A percentile compares a stretch with the other conserved stretches of the same genome.
phyloP scores from a whole-genome alignment of 2,329 filamentous ascomycete genomes.

The Macrophomina pseudophaseolina region DNA sequence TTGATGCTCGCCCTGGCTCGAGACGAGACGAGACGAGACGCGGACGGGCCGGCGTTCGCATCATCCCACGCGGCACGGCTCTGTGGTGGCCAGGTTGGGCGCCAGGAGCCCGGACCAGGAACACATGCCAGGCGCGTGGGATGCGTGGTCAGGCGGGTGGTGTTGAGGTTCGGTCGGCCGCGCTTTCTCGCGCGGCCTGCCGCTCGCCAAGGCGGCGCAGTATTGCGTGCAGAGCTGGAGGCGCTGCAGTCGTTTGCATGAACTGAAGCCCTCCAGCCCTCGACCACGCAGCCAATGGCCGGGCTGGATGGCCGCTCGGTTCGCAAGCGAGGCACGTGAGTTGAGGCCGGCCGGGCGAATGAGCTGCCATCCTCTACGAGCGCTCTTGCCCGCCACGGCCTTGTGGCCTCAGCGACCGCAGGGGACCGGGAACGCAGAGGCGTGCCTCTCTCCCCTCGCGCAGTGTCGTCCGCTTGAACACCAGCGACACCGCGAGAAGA shows the following conservation, averaged over 20 bases:
- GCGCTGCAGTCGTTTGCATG: slow-evolving; percentile 3
- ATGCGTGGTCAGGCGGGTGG: not conserved
- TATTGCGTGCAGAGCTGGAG: not conserved
- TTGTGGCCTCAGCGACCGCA: not conserved
- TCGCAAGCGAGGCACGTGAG: not conserved
- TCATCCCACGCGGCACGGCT: slow-evolving; percentile 6
- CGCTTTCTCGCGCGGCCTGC: not conserved
- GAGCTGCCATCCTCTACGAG: not conserved
- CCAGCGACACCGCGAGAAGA: not conserved
- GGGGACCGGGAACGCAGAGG: not conserved
- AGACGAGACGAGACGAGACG: not conserved
- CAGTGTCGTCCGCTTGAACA: not conserved
- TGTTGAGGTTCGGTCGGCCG: not conserved
- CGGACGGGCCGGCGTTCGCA: not conserved
- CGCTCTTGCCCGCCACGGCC: not conserved
- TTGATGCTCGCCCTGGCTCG: not conserved
- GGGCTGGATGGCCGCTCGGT: not conserved
- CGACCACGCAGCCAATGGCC: not conserved
- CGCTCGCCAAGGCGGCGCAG: slow-evolving; percentile 2
- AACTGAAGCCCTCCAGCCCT: not conserved
- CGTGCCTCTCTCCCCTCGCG: not conserved
- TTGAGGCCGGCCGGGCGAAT: too few species aligned
- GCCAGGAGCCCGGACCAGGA: not conserved
- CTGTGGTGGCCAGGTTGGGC: not conserved
- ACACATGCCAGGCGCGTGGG: not conserved